Evolutionary conservation across 1,139 yeast genomes (phyloP).

Genomic region (Suhomyces terraborum): DNA sequence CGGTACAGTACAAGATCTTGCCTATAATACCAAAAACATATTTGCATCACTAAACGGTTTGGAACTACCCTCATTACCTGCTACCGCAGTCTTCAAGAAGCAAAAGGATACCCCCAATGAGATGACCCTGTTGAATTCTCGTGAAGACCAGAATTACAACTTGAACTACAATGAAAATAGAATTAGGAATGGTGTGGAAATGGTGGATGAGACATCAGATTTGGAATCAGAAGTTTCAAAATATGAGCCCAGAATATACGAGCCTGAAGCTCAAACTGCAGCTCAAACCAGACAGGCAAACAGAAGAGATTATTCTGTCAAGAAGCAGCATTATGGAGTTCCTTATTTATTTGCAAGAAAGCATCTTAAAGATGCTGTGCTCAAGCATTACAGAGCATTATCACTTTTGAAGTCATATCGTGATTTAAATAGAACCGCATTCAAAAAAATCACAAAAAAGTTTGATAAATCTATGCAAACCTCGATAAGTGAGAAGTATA

Average conservation of each 20-base stretch:
- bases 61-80: slow-evolving; percentile 63
- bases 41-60: slow-evolving; percentile 40
- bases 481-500: slow-evolving; percentile 51
- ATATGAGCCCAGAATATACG: background rate
- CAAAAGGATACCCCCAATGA: slow-evolving; percentile 15
- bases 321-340: slow-evolving; percentile 40
- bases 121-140: slow-evolving; percentile 8
- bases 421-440: slow-evolving; percentile 79
- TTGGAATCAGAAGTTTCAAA: slow-evolving; percentile 9
- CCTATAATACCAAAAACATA: slow-evolving; percentile 36
- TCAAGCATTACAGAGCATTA: slow-evolving; percentile 78
- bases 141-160: slow-evolving; percentile 23
- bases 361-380: slow-evolving; percentile 73
- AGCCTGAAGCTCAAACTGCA: slow-evolving; percentile 10
- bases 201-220: slow-evolving; percentile 10
- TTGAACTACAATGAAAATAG: slow-evolving; percentile 42
- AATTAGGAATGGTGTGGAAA: slow-evolving; percentile 39
- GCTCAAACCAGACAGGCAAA: slow-evolving; percentile 24
- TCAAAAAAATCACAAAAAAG: slow-evolving; percentile 85
- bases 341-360: slow-evolving; percentile 73
- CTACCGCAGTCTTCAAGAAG: slow-evolving; percentile 45
- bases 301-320: slow-evolving; percentile 37
- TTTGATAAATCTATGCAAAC: slow-evolving; percentile 73
- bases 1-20: slow-evolving; percentile 33
- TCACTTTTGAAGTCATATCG: slow-evolving; percentile 78